phyloP scores from a whole-genome alignment of 2,329 filamentous ascomycete genomes.

The Dactylonectria estremocensis region DNA sequence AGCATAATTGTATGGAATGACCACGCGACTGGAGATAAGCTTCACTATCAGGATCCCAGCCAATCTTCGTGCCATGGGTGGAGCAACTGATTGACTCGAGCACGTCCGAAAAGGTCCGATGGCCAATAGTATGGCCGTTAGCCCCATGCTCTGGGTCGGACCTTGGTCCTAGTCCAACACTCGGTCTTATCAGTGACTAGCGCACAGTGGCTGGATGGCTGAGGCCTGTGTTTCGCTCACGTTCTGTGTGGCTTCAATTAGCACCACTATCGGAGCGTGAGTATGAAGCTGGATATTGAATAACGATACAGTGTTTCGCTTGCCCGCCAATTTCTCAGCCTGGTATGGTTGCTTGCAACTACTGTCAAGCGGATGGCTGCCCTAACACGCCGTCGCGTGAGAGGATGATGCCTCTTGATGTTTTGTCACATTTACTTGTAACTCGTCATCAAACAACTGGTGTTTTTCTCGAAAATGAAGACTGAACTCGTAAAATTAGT shows the following conservation, averaged over 20 bases:
- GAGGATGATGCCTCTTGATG: background rate
- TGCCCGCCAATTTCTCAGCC: background rate
- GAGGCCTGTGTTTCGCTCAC: no score
- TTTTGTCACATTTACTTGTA: background rate
- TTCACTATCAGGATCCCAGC: background rate
- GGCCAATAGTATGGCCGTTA: background rate
- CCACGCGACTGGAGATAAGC: background rate
- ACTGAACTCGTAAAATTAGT: no score
- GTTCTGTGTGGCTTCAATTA: no score
- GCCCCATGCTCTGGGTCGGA: background rate
- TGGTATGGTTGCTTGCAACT: background rate
- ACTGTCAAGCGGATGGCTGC: background rate
- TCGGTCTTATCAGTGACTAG: background rate
- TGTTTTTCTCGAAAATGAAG: background rate
- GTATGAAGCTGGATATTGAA: background rate
- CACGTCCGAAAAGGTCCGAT: conserved; percentile 11
- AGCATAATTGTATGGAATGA: background rate
- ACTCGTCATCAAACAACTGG: background rate
- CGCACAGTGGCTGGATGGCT: background rate
- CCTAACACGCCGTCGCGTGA: background rate
- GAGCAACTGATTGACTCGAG: background rate
- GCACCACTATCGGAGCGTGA: no score
- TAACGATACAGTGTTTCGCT: background rate
- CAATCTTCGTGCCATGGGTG: background rate
- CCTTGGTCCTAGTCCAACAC: background rate